Base-by-base conservation (phyloP, 2,329 filamentous ascomycete genomes). In the Fusarium nygamai region DNA sequence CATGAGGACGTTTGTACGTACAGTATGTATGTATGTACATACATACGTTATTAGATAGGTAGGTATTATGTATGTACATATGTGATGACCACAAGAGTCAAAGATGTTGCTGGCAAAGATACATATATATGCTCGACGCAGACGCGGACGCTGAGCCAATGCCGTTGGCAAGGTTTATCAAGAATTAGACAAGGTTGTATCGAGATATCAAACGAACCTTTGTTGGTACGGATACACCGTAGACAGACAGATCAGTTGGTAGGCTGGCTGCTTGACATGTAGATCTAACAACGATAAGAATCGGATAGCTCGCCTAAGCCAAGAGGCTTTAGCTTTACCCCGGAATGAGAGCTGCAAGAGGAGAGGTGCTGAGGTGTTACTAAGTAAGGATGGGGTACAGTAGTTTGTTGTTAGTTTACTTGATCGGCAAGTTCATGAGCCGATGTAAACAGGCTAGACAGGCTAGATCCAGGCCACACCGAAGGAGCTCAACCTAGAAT, bases 221-320 rank as follows among this genome's bases (percentile, higher is more conserved):
- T n/a, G n/a, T 20, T 38, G 36, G 36, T 38, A 38, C 36, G 36
- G 36, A 38, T 38, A 38, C 19, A 20, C 36, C 27, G 24, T 33
- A 46, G 47, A 51, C 29, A 33, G 22, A 50, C 47, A 50, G 22
- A n/a, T 47, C 29, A 29, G 44, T 20, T 47, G 7, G 27, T 47
- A 47, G 46, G 27, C 29, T 39, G 38, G 29, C 34, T 68, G 22
- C 63, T 69, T 74, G 43, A 60, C 71, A 71, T 33, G 29, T 29
- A 33, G 67, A 74, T 74, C 67, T 61, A 43, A 63, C 60, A 27
- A 33, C 51, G 51, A 54, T 20, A 48, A 41, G 53, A 65, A 56
- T 59, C 36, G 34, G 38, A 33, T 54, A 56, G 43, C 53, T 59
- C n/a, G 44, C 53, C 47, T 36, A 41, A 47, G 38, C 53, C 39